A percentile compares a stretch with the other conserved stretches of the same genome.
Conservation (phyloP, 2,329 filamentous ascomycete species). For the Alternaria panax region DNA sequence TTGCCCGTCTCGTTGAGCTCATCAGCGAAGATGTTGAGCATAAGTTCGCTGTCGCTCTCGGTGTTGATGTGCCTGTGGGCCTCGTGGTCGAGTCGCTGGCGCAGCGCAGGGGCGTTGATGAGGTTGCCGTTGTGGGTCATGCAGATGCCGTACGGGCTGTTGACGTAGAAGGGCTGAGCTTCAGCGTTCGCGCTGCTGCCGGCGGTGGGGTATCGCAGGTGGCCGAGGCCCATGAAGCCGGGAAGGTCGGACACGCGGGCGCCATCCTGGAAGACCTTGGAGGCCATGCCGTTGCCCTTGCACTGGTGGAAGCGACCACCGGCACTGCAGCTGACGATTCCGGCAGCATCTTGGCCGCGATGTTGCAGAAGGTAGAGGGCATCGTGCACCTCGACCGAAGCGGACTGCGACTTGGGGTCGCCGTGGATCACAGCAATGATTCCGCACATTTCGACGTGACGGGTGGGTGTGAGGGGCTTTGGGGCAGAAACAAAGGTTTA, state of each 20-base stretch:
- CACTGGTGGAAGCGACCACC: constrained; percentile 86
- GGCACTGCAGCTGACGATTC: constrained; percentile 76
- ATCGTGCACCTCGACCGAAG: constrained; percentile 56
- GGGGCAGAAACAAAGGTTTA: neutral
- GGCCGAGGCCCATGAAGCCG: constrained; percentile 85
- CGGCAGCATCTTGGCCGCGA: constrained; percentile 86
- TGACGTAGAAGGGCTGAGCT: constrained; percentile 92
- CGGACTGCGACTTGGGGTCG: constrained; percentile 49
- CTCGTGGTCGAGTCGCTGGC: constrained; percentile 75
- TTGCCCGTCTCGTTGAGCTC: constrained; percentile 83
- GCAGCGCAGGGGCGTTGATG: constrained; percentile 77
- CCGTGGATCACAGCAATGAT: constrained; percentile 60
- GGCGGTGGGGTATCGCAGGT: constrained; percentile 88
- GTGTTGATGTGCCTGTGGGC: constrained; percentile 89
- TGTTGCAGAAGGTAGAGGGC: constrained; percentile 55
- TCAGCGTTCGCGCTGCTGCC: constrained; percentile 85
- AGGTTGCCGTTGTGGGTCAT: constrained; percentile 89
- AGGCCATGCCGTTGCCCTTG: constrained; percentile 89
- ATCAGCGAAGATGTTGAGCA: constrained; percentile 88
- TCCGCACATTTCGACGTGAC: constrained; percentile 56
- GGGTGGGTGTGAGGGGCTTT: neutral
- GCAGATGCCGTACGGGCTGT: constrained; percentile 81
- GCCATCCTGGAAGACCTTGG: constrained; percentile 84
- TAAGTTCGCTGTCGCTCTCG: constrained; percentile 85
- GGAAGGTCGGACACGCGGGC: constrained; percentile 75